A percentile compares a stretch with the other conserved stretches of the same genome.
Conservation (phyloP, 2,329 filamentous ascomycete genomes). For the Setomelanomma holmii region DNA sequence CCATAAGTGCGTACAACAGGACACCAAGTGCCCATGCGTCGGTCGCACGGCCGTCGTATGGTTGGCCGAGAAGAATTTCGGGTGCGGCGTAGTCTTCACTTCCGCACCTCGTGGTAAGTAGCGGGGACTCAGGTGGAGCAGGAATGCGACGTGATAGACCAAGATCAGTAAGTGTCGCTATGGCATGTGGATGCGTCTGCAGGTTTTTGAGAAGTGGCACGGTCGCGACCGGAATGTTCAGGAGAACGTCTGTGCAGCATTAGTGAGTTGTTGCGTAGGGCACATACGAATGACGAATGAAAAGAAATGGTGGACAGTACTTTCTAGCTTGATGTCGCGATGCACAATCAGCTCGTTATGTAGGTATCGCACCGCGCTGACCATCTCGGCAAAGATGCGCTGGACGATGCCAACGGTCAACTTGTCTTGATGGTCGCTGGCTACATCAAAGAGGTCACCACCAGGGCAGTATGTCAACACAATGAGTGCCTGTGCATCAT, state of each 20-base stretch:
- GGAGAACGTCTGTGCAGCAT: conserved; percentile 75
- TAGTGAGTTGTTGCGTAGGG: conserved; percentile 34
- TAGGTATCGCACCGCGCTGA: conserved; percentile 84
- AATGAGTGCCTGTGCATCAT: conserved; percentile 80
- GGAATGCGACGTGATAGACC: conserved; percentile 87
- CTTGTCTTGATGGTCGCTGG: conserved; percentile 72
- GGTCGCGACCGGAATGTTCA: conserved; percentile 77
- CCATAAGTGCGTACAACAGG: conserved; percentile 88
- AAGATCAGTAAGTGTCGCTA: conserved; percentile 89
- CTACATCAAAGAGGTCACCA: conserved; percentile 93
- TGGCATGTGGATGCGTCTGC: conserved; percentile 76
- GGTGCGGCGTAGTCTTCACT: conserved; percentile 97
- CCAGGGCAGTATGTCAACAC: conserved; percentile 92
- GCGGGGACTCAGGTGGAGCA: conserved; percentile 74
- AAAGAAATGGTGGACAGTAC: conserved; percentile 61
- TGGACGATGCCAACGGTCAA: conserved; percentile 75
- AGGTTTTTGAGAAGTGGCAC: conserved; percentile 73
- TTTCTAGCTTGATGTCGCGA: conserved; percentile 97
- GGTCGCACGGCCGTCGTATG: conserved; percentile 89
- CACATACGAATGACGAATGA: conserved; percentile 24
- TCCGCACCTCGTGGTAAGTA: conserved; percentile 91
- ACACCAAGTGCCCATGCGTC: conserved; percentile 97
- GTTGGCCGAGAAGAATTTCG: conserved; percentile 92
- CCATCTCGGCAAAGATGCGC: conserved; percentile 87
- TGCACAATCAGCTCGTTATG: conserved; percentile 89